Base-by-base conservation (phyloP, 257 asterid species). In the Marsdenia floribunda region DNA sequence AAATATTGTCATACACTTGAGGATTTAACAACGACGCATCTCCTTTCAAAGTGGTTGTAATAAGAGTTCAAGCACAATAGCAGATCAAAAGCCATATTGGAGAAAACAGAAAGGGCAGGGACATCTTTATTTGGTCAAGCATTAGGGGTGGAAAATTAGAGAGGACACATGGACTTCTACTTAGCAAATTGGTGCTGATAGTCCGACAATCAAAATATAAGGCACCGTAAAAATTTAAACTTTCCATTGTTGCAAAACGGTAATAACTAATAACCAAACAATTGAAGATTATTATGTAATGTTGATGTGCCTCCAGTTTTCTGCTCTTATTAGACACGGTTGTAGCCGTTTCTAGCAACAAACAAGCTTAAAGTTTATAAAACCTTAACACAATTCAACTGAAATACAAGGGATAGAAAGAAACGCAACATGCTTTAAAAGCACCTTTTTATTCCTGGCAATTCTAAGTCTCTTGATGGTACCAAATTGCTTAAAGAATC, bases 401-500 rank as follows among this genome's bases (percentile, higher is more conserved):
- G 13, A 65, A 76, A 77, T 53, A 13, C 1, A 24, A 37, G 69
- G 14, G 8, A 46, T 63, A 9, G 49, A 21, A 33, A 74, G 10
- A 75, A 63, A 72, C 0, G n/a, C 11, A 35, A 38, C 18, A 55
- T 26, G 35, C 11, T n/a, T 37, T 77, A 52, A 42, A 61, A 73
- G 73, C 0, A 95, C 99, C 99, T 95, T 95, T 82, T 81, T 88
- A 76, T 89, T 95, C 76, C 96, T 88, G n/a, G 97, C 89, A 72
- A 95, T 85, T 78, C 93, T 85, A 57, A 95, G 90, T 80, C 96
- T 90, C 89, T 85, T 95, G 71, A 95, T 79, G 35, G 87, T 46
- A 76, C 99, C 99, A 78, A 95, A 92, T 81, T 95, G 99, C 84
- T 92, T 87, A 73, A 95, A 95, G 68, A 95, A 95, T 50, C 91